Conservation (phyloP, 75 land plant genomes). For the Cryptomeria japonica region DNA sequence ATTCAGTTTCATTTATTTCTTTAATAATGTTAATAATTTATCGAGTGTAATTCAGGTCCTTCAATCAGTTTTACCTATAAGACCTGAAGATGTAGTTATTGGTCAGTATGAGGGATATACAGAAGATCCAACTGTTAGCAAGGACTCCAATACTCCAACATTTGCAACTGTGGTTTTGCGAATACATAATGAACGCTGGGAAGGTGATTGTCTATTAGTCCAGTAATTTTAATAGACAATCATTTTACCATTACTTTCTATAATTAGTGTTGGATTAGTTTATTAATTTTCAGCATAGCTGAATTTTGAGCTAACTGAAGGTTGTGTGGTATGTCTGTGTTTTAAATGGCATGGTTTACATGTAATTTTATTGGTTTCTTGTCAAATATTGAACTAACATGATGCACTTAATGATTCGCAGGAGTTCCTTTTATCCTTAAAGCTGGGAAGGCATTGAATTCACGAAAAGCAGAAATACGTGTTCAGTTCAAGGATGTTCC, state of each 20-base stretch:
- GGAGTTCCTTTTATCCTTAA: conserved; percentile 95
- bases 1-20: neutral
- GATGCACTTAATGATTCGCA: conserved; percentile 21
- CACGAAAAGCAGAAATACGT: conserved; percentile 93
- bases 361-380: neutral
- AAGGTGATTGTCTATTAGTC: conserved; percentile 48
- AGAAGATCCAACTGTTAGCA: conserved; percentile 88
- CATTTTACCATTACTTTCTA: neutral
- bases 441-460: conserved; percentile 93
- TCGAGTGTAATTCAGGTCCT: conserved; percentile 60
- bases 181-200: conserved; percentile 98
- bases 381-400: neutral
- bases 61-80: conserved; percentile 79
- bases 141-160: conserved; percentile 85
- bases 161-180: conserved; percentile 83
- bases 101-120: conserved; percentile 96
- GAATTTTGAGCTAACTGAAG: neutral
- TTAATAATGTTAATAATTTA: neutral
- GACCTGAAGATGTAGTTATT: conserved; percentile 85
- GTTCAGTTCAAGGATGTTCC: conserved; percentile 98
- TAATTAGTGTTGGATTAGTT: neutral
- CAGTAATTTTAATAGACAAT: neutral
- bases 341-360: neutral
- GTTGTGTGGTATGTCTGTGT: neutral
- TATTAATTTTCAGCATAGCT: neutral